Percentiles rank a stretch among this genome's conserved stretches.
Evolutionary conservation across 140 eudicot species (phyloP).

Genomic region (Oenanthe javanica): DNA sequence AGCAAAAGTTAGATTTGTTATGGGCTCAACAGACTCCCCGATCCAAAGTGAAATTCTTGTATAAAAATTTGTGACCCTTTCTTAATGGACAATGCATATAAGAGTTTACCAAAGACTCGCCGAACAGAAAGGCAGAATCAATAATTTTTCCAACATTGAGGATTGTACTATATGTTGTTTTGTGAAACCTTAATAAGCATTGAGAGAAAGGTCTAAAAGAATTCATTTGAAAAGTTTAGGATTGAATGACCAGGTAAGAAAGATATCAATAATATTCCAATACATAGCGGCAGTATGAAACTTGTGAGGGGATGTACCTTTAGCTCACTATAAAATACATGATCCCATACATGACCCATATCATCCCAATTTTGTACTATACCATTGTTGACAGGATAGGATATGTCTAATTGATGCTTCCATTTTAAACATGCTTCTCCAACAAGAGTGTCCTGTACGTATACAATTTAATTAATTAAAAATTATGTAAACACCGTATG

Average conservation of each 20-base stretch:
- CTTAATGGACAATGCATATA: neutral
- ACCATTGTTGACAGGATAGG: slow-evolving; percentile 96
- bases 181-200: neutral
- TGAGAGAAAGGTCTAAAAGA: neutral
- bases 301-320: slow-evolving; percentile 43
- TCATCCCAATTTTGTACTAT: slow-evolving; percentile 98
- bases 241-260: neutral
- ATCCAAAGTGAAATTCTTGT: neutral
- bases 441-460: slow-evolving; percentile 64
- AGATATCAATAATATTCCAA: neutral
- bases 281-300: neutral
- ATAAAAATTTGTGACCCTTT: neutral
- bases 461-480: slow-evolving; percentile 6
- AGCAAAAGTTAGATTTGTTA: neutral
- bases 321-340: slow-evolving; percentile 79
- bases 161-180: neutral
- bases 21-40: neutral
- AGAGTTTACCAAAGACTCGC: neutral
- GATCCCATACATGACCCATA: slow-evolving; percentile 97
- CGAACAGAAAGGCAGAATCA: neutral
- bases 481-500: neutral
- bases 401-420: slow-evolving; percentile 82
- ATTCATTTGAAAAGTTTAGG: neutral
- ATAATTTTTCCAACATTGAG: neutral
- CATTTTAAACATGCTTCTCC: slow-evolving; percentile 77